phyloP scores from a whole-genome alignment of 78 protist genomes.

The Dictyostelium purpureum region DNA sequence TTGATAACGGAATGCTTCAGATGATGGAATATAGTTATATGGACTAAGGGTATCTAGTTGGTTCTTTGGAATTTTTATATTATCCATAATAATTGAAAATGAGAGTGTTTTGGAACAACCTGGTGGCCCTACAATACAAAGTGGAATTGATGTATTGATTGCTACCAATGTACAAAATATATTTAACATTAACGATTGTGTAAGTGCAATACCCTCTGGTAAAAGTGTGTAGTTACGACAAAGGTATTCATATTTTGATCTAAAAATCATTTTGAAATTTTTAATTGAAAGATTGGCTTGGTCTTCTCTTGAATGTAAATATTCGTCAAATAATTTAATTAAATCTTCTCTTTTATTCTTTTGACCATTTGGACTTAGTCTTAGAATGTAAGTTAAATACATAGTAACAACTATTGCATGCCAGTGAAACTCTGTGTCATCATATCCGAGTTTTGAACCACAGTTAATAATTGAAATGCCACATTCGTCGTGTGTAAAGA shows the following conservation, averaged over 20 bases:
- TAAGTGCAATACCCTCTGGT: slow-evolving; percentile 28
- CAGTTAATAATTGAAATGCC: not conserved
- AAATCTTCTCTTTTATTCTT: slow-evolving; percentile 1
- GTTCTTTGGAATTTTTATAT: not conserved
- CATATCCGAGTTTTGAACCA: not conserved
- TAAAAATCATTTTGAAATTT: not conserved
- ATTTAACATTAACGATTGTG: not conserved
- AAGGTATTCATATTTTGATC: not conserved
- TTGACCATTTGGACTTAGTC: not conserved
- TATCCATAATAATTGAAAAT: slow-evolving; percentile 31
- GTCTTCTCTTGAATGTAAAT: not conserved
- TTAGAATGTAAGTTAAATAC: not conserved
- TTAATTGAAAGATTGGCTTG: not conserved
- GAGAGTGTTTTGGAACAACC: slow-evolving; percentile 12
- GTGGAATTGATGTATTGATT: not conserved
- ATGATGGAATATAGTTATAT: not conserved
- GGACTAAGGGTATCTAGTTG: too few relatives aligned
- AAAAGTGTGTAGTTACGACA: not conserved
- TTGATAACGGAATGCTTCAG: slow-evolving; percentile 8
- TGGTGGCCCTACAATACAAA: slow-evolving; percentile 19
- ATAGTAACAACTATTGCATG: not conserved
- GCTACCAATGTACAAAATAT: not conserved
- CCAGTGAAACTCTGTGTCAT: slow-evolving; percentile 1
- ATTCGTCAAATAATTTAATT: not conserved
- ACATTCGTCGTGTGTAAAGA: not conserved